Conservation (phyloP, 345 rosid species). For the Pseudoturritis turrita region DNA sequence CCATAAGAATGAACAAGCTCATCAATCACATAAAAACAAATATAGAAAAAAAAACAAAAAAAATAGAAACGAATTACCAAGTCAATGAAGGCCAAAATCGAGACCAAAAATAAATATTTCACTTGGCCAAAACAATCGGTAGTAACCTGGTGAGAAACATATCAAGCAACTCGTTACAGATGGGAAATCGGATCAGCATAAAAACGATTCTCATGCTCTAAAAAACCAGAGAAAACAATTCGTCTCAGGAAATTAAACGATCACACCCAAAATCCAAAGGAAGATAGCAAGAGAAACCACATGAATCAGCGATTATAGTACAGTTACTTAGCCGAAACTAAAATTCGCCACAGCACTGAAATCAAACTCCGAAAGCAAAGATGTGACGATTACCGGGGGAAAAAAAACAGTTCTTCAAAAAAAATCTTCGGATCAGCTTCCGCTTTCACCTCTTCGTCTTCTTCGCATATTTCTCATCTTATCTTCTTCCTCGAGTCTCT, state of each 20-base stretch:
- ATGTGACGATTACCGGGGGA: slow-evolving; percentile 1
- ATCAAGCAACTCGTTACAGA: not conserved
- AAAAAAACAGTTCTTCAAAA: not conserved
- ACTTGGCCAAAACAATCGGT: not conserved
- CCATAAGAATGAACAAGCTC: slow-evolving; percentile 12
- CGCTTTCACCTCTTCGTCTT: not conserved
- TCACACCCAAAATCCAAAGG: not conserved
- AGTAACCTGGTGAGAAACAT: slow-evolving; percentile 14
- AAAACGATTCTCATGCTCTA: not conserved
- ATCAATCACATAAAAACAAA: slow-evolving; percentile 2
- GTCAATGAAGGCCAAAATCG: slow-evolving; percentile 29
- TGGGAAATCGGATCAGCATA: not conserved
- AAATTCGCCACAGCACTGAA: not conserved
- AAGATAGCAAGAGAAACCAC: not conserved
- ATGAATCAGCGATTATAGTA: not conserved
- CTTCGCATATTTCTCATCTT: not conserved
- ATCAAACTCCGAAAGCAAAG: not conserved
- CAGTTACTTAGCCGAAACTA: not conserved
- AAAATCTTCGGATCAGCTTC: not conserved
- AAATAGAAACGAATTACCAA: slow-evolving; percentile 35
- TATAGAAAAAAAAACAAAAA: not conserved
- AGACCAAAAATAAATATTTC: not conserved
- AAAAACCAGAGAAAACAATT: not conserved
- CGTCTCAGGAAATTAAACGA: not conserved
- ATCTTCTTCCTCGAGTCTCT: slow-evolving; percentile 11